phyloP scores from a whole-genome alignment of 371 early-diverging fungal species.

The Apophysomyces variabilis region DNA sequence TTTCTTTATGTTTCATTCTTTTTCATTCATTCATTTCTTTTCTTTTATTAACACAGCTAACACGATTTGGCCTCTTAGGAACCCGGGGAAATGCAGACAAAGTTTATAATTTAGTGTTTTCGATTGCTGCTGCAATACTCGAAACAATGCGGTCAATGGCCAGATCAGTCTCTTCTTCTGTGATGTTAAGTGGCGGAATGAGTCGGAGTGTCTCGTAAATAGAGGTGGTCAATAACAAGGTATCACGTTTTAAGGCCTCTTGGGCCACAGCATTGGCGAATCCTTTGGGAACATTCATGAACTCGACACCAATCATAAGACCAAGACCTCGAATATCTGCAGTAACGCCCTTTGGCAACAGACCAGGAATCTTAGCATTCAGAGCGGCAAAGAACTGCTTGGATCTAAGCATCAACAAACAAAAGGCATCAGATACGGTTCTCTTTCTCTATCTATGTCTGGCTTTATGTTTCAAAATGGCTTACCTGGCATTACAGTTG shows the following conservation, averaged over 20 bases:
- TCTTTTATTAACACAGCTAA: too few relatives aligned
- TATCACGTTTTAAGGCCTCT: constrained; percentile 52
- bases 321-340: constrained; percentile 62
- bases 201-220: constrained; percentile 62
- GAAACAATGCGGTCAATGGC: constrained; percentile 47
- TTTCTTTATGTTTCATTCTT: too few relatives aligned
- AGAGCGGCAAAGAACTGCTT: constrained; percentile 54
- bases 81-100: too few relatives aligned
- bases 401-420: constrained; percentile 26
- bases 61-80: too few relatives aligned
- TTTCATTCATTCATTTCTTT: too few relatives aligned
- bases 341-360: constrained; percentile 46
- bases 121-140: constrained; percentile 44
- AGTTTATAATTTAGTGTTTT: constrained; percentile 11
- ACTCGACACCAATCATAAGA: constrained; percentile 67
- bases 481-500: constrained; percentile 44
- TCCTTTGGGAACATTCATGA: constrained; percentile 47
- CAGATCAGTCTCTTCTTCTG: constrained; percentile 53
- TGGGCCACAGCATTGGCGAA: constrained; percentile 41
- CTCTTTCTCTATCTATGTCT: background rate
- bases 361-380: constrained; percentile 36
- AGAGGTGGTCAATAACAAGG: constrained; percentile 58
- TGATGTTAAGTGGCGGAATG: constrained; percentile 62
- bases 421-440: background rate
- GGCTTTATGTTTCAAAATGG: background rate